Base-by-base conservation (phyloP, 1,284 basidiomycete genomes). In the Meripilus lineatus region DNA sequence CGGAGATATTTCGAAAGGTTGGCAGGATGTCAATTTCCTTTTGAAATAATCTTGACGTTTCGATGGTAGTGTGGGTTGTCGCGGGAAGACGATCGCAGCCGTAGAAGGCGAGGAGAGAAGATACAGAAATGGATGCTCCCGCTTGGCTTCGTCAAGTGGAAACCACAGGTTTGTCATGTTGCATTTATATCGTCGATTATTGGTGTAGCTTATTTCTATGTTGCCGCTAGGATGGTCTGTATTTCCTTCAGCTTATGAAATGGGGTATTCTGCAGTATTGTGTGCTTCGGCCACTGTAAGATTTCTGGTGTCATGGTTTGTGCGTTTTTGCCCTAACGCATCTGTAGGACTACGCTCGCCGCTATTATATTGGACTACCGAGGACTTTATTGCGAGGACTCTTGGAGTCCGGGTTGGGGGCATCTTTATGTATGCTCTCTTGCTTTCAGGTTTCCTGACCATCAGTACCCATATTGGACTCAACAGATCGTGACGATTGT, bases 221-320 rank as follows among this genome's bases (percentile, higher is more conserved):
- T 20, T n/a, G n/a, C n/a, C n/a, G 28, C n/a, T 24, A 81, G 75
- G 79, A 83, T 54, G 83, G 79, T 0, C 61, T 88, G 14, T 79
- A 81, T 51, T 89, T 89, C 55, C 62, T 90, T 28, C 84, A 87
- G 58, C 60, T 84, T 38, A 85, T 86, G 79, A 89, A 89, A 63
- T 85, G 85, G 78, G 80, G 77, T 15, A 78, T 90, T 8, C 66
- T 89, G n/a, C 88, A 91, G 57, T 89, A 89, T 54, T 86, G 84
- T 61, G 74, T 88, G 38, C 60, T 86, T 25, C 70, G 84, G 47
- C 84, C 85, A 1, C 54, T 71, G 77, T 80, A 54, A 42, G 72
- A 66, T 44, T 28, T 37, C 42, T 14, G 15, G n/a, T 15, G 5
- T 14, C n/a, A 2, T 44, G 17, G 13, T n/a, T 21, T 32, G 17